Evolutionary conservation across 164 flowering plant species (phyloP), one percentile per base, ranked within the genome.

Genomic region (Nelumbo lutea): DNA sequence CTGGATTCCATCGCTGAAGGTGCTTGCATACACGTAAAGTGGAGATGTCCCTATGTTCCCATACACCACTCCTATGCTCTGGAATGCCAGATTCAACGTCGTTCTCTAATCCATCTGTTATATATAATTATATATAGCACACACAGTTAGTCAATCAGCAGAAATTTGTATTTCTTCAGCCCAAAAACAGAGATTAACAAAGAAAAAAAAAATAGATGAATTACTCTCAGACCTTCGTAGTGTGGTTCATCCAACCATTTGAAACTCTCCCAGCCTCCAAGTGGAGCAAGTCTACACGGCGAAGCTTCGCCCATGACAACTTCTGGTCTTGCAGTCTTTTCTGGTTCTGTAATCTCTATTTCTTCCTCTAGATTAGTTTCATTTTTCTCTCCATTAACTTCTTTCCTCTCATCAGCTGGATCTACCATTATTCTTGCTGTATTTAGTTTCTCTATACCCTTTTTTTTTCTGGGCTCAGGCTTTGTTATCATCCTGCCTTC

Each of bases 11-110:
- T 73, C 41, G 10, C 76, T 3, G 69, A 88, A 88, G 51, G 86
- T 83, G 79, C 88, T 85, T 15, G 83, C 4, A 42, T 14, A 86
- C 10, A 84, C 89, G 65, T 88, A 88, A 1, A 88, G 79, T 2
- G 93, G 90, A 55, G 93, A 85, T 8, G 90, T 88, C 42, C 90
- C 93, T 2, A 88, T 78, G 70, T 88, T 27, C 27, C 27, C 27
- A 27, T 27, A 27, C 27, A 27, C 27, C 27, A 27, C 27, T 27
- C 27, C 27, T 27, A 27, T 27, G 27, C 27, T 27, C 27, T 27
- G 27, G 27, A 27, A 27, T 27, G 27, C 27, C 27, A 86, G 74
- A 42, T 64, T 71, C 76, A 81, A 55, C 45, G 80, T 84, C 45
- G 45, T 75, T 65, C 7, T 61, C 89, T 83, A 81, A 47, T 67